phyloP scores from a whole-genome alignment of 805 yeast species.

The Metschnikowia baotianmanensis region DNA sequence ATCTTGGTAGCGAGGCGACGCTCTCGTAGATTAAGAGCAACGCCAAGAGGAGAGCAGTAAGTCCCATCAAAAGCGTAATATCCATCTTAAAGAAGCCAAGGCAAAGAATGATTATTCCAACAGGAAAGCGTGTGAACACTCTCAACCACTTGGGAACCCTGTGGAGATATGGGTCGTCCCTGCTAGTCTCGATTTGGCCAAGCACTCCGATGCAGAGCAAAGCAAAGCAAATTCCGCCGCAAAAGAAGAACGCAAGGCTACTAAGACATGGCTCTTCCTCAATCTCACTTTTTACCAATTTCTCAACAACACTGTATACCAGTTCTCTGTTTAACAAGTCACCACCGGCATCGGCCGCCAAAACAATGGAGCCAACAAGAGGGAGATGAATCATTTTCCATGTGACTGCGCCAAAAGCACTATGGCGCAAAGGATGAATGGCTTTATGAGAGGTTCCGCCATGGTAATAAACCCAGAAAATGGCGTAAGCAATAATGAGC shows the following conservation, averaged over 20 bases:
- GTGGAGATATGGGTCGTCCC: constrained; percentile 36
- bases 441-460: constrained; percentile 51
- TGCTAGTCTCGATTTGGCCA: constrained; percentile 44
- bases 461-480: constrained; percentile 54
- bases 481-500: constrained; percentile 45
- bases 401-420: constrained; percentile 41
- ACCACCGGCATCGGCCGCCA: constrained; percentile 60
- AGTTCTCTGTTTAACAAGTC: constrained; percentile 38
- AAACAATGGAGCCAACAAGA: constrained; percentile 47
- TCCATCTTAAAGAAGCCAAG: constrained; percentile 44
- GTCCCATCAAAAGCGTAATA: constrained; percentile 42
- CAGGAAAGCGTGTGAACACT: constrained; percentile 40
- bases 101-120: constrained; percentile 38
- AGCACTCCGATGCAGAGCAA: constrained; percentile 37
- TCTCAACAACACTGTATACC: constrained; percentile 8
- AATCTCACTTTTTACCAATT: background rate
- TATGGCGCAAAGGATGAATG: constrained; percentile 53
- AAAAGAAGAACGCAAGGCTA: constrained; percentile 48
- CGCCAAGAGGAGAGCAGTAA: constrained; percentile 35
- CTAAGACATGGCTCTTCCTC: constrained; percentile 34
- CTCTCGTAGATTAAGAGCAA: constrained; percentile 39
- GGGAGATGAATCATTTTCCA: constrained; percentile 53
- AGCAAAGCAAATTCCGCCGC: constrained; percentile 52
- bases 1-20: constrained; percentile 26
- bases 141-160: constrained; percentile 36